Evolutionary conservation across 1,284 basidiomycete species (phyloP), one percentile per base, ranked within the genome.

Genomic region (Flammula alnicola): DNA sequence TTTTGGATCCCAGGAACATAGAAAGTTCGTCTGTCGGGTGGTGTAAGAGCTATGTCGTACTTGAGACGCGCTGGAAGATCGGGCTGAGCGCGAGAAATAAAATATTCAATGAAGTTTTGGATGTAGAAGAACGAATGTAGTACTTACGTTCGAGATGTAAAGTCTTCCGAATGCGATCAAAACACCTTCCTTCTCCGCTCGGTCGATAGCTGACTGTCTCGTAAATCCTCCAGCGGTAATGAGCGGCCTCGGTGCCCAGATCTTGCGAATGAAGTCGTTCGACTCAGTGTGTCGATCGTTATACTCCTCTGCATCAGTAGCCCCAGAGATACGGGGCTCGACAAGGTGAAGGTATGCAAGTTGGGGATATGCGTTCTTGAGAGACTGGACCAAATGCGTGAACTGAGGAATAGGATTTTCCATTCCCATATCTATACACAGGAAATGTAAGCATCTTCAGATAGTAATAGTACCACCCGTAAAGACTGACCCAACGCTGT

Each of bases 281-380:
- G 59, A 62, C 14, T 50, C 42, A n/a, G 8, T 25, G 7, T 40
- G 37, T n/a, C 36, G 20, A 2, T 25, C 20, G 11, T 36, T 23
- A 9, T 32, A 22, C 8, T 35, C 26, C 26, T 19, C 19, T n/a
- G 44, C 27, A 20, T 58, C 49, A 36, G 27, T 31, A 3, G 63
- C 52, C 25, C 41, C 29, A 9, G 36, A 10, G 14, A 38, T 32
- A 8, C 30, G 23, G 1, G 72, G 63, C 58, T 80, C 77, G 30
- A 75, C 63, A 17, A 71, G 63, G 60, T 83, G 81, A 12, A 86
- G 57, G 58, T 83, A 87, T 0, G 80, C 80, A 6, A 86, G 64
- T 5, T 56, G 17, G 1, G 61, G 56, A 19, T 73, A 69, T 7
- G 54, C 58, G 17, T 67, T 57, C 6, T 66, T 68, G 20, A 80